Evolutionary conservation across 2,329 filamentous ascomycete genomes (phyloP), one percentile per base, ranked within the genome.

Genomic region (Myrmaecium sp.): DNA sequence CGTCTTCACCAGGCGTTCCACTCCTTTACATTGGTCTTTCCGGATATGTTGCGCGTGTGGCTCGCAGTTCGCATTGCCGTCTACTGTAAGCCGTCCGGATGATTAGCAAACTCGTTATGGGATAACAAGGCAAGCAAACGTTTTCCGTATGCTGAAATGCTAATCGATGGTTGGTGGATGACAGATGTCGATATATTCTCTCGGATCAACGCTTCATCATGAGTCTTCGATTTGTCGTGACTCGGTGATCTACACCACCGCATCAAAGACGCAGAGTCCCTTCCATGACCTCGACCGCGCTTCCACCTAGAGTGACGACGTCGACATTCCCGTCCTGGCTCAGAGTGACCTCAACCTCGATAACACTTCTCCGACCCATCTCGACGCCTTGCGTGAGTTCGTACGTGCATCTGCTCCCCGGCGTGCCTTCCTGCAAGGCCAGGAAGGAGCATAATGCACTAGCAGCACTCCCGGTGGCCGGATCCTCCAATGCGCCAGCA

Each of bases 381-480:
- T 64, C 62, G 9, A 61, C 52, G 7, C 60, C 61, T 41, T 67
- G 60, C 30, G 50, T 47, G 28, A 64, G 54, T 15, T 44, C 46
- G 34, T 50, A 64, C 30, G 41, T 43, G 32, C 46, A 40, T 15
- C 35, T 42, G 36, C 47, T 43, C 26, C 38, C 42, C 17, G 42
- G 35, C 17, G 36, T 36, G 3, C 49, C 46, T 30, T 57, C 41
- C 23, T 48, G 46, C 33, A 62, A 33, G n/a, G 57, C 54, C 21
- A 59, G 40, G 34, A 59, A 58, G 17, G 49, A 52, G 5, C 49
- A 49, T 28, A 64, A 37, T 17, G 51, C 57, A 33, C 57, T 58
- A 24, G 58, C 58, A n/a, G 58, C 60, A 31, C 54, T 59, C 4
- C 62, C 61, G 4, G 60, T 64, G 2, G 59, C 61, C 5, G 61